Evolutionary conservation across 306 rosid genomes (phyloP).

Genomic region (Acacia crassicarpa): DNA sequence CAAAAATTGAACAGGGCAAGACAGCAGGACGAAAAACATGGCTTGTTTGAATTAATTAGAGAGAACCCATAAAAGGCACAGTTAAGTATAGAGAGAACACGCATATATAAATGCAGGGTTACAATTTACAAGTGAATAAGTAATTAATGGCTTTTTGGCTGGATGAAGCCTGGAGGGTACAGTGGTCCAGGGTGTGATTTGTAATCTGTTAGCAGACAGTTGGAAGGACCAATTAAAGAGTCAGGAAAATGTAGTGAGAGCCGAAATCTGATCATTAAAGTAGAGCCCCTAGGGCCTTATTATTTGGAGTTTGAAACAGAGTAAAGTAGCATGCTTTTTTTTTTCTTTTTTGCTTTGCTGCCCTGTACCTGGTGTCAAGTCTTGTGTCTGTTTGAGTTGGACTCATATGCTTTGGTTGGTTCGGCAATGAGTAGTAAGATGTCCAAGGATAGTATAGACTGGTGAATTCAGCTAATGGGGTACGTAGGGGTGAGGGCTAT

Average conservation of each 20-base stretch:
- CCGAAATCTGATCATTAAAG: constrained; percentile 40
- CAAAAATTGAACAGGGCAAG: neutral
- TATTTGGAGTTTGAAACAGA: neutral
- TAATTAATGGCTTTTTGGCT: constrained; percentile 35
- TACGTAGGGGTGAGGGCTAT: neutral
- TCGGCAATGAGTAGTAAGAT: constrained; percentile 11
- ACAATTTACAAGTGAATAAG: constrained; percentile 30
- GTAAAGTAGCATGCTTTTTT: neutral
- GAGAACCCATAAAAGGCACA: constrained; percentile 2
- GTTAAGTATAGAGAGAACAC: constrained; percentile 13
- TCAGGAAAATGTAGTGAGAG: constrained; percentile 21
- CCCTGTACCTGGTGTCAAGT: neutral
- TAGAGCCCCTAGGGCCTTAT: constrained; percentile 6
- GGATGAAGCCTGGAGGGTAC: constrained; percentile 10
- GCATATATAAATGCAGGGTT: constrained; percentile 24
- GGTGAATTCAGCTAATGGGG: constrained; percentile 25
- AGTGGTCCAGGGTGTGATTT: constrained; percentile 37
- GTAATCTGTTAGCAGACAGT: constrained; percentile 23
- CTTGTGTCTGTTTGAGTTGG: neutral
- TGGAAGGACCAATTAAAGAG: constrained; percentile 22
- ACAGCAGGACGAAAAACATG: neutral
- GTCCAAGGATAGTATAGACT: neutral
- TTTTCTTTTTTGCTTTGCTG: neutral
- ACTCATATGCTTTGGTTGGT: constrained; percentile 2
- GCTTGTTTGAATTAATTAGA: neutral